These are phyloP conservation scores for Oryza rufipogon DNA, from an alignment of 176 grass and related monocot species.

Conservation along the genomic window DNA sequence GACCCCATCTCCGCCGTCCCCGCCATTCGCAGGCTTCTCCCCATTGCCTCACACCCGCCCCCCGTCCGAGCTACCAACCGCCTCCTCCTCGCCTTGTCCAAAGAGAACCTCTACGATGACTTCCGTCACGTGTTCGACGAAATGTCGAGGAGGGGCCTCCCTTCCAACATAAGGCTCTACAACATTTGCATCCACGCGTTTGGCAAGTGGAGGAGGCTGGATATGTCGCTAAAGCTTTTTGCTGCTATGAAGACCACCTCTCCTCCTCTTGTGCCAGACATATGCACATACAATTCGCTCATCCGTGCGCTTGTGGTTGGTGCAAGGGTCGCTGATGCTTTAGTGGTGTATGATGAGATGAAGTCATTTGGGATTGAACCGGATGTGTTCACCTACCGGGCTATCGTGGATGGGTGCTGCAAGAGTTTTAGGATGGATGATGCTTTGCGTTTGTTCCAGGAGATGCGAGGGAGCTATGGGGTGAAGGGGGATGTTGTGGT, in stretches of 20 bases:
- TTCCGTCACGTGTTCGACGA: constrained; percentile 80
- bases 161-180: constrained; percentile 64
- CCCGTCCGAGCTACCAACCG: constrained; percentile 51
- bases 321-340: constrained; percentile 57
- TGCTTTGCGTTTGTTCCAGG: constrained; percentile 66
- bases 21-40: constrained; percentile 51
- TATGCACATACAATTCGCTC: constrained; percentile 86
- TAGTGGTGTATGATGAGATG: constrained; percentile 67
- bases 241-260: constrained; percentile 58
- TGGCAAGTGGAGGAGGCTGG: constrained; percentile 62
- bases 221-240: constrained; percentile 64
- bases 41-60: constrained; percentile 41
- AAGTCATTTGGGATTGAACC: constrained; percentile 59
- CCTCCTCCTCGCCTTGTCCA: constrained; percentile 60
- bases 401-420: constrained; percentile 76
- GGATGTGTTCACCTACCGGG: constrained; percentile 63
- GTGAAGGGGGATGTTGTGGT: constrained; percentile 60
- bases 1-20: constrained; percentile 53
- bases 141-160: constrained; percentile 58
- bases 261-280: constrained; percentile 55
- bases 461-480: constrained; percentile 59
- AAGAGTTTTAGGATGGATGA: constrained; percentile 75
- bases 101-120: constrained; percentile 51
- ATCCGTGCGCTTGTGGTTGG: constrained; percentile 58
- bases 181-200: constrained; percentile 92